Percentiles rank a stretch among this genome's conserved stretches.
Conservation (phyloP, 225 moss, liverwort and hornwort genomes). For the Thuidium tamariscinum region DNA sequence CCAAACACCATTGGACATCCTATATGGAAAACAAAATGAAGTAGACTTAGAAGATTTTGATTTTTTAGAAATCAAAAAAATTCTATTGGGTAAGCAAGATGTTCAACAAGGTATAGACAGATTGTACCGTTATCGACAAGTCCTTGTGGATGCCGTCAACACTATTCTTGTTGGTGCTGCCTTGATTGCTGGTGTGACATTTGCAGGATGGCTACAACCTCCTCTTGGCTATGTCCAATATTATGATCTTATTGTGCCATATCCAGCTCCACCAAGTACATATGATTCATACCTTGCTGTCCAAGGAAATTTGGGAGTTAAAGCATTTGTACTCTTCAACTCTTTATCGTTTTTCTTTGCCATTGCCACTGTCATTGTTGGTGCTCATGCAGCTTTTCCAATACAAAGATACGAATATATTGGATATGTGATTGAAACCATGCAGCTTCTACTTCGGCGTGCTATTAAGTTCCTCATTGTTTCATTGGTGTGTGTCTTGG, state of each 20-base stretch:
- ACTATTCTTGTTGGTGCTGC: neutral
- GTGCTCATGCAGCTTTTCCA: neutral
- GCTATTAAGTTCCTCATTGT: neutral
- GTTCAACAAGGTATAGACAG: neutral
- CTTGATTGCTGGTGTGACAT: neutral
- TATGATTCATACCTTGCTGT: neutral
- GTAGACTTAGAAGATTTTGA: accelerated
- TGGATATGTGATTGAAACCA: accelerated
- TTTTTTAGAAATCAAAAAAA: neutral
- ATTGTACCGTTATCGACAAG: neutral
- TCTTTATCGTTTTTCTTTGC: neutral
- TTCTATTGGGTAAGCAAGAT: neutral
- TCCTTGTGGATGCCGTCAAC: neutral
- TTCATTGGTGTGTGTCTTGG: neutral
- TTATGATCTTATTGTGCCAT: neutral
- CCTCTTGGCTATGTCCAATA: neutral
- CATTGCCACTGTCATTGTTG: neutral
- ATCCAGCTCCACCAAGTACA: neutral
- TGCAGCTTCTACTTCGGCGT: neutral
- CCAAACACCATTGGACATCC: neutral
- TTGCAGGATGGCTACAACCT: neutral
- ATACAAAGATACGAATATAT: accelerated
- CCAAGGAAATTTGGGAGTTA: neutral
- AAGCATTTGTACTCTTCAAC: neutral
- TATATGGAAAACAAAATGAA: accelerated